phyloP scores from a whole-genome alignment of 805 yeast species.

The Priceomyces haplophilus region DNA sequence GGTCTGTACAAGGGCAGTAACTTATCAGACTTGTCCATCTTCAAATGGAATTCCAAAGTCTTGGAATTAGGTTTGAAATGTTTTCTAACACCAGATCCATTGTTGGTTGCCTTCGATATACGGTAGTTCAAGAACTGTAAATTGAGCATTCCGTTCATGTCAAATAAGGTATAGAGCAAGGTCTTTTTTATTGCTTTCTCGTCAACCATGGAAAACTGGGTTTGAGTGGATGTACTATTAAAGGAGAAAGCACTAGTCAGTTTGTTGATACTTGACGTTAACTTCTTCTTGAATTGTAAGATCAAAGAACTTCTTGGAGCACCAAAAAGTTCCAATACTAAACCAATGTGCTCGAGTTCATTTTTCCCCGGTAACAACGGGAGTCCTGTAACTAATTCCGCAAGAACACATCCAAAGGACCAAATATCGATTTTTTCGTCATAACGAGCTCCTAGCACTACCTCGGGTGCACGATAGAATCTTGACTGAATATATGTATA shows the following conservation, averaged over 20 bases:
- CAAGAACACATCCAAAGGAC: conserved; percentile 45
- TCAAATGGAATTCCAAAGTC: conserved; percentile 27
- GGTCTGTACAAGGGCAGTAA: conserved; percentile 9
- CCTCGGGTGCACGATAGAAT: conserved; percentile 78
- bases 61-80: conserved; percentile 28
- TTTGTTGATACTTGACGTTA: conserved; percentile 22
- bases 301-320: conserved; percentile 44
- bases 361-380: conserved; percentile 48
- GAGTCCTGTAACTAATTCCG: conserved; percentile 34
- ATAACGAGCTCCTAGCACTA: conserved; percentile 63
- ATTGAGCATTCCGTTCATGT: conserved; percentile 37
- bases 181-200: conserved; percentile 35
- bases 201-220: conserved; percentile 14
- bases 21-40: conserved; percentile 14
- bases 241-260: conserved; percentile 4
- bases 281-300: conserved; percentile 33
- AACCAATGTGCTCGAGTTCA: conserved; percentile 47
- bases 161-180: conserved; percentile 36
- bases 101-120: conserved; percentile 14
- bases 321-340: conserved; percentile 45
- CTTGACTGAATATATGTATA: conserved; percentile 60
- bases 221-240: conserved; percentile 5
- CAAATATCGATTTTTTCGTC: conserved; percentile 49
- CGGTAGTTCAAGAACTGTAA: conserved; percentile 30
- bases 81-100: conserved; percentile 14